Percentiles rank a stretch among this genome's conserved stretches.
phyloP scores from a whole-genome alignment of 2,329 filamentous ascomycete genomes.

The Hymenoscyphus infarciens region DNA sequence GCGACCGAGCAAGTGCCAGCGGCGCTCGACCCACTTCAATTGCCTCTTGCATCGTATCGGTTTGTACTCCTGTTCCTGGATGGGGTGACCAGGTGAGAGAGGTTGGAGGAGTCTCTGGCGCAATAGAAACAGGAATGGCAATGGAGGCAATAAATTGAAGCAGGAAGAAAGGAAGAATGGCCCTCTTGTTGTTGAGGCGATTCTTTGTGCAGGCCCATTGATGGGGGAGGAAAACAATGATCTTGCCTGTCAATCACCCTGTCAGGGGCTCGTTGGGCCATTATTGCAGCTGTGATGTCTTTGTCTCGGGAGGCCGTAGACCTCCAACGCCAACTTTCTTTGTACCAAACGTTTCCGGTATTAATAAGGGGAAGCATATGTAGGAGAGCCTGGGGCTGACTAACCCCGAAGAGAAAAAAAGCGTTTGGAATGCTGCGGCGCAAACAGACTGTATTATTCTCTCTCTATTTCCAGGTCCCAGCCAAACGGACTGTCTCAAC shows the following conservation, averaged over 20 bases:
- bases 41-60: constrained; percentile 28
- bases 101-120: constrained; percentile 17
- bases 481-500: constrained; percentile 19
- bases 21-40: constrained; percentile 19
- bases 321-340: constrained; percentile 30
- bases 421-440: constrained; percentile 19
- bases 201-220: constrained; percentile 34
- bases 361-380: constrained; percentile 11
- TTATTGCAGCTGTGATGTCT: constrained; percentile 32
- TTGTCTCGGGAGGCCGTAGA: constrained; percentile 36
- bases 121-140: not conserved
- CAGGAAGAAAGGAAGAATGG: constrained; percentile 29
- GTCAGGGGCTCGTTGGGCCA: constrained; percentile 28
- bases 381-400: constrained; percentile 15
- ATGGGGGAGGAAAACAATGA: constrained; percentile 34
- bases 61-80: constrained; percentile 8
- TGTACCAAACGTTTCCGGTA: constrained; percentile 28
- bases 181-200: constrained; percentile 31
- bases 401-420: constrained; percentile 16
- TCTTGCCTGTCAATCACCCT: constrained; percentile 27
- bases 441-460: constrained; percentile 20
- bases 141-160: constrained; percentile 21
- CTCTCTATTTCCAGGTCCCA: constrained; percentile 10
- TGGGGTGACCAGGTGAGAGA: constrained; percentile 12
- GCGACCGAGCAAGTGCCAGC: constrained; percentile 26